Conservation (phyloP, 139 green algal species). For the Edaphochlamys debaryana region DNA sequence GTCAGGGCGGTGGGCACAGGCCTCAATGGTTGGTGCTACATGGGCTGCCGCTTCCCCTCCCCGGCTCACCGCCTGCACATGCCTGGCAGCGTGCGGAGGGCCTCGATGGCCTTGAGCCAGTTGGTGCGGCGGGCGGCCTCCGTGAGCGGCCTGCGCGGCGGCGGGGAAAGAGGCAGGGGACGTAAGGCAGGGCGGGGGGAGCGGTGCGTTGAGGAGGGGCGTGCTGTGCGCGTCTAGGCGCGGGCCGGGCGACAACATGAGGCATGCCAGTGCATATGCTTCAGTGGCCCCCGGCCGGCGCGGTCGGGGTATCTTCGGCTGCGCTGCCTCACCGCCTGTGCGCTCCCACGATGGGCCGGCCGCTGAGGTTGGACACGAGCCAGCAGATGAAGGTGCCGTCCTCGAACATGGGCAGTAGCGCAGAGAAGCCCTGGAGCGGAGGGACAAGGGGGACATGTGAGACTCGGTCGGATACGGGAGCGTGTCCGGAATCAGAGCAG, state of each 20-base stretch:
- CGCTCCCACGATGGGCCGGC: constrained; percentile 14
- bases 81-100: neutral
- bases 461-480: too few species aligned
- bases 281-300: too few species aligned
- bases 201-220: too few species aligned
- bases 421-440: constrained; percentile 27
- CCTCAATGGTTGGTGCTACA: neutral
- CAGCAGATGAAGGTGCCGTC: constrained; percentile 51
- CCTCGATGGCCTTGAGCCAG: constrained; percentile 30
- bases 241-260: neutral
- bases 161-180: too few species aligned
- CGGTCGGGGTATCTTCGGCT: neutral
- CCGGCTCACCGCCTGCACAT: constrained; percentile 26
- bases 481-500: too few species aligned
- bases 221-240: neutral
- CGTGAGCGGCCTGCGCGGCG: constrained; percentile 19
- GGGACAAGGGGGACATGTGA: neutral
- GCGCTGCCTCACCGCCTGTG: constrained; percentile 5
- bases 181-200: neutral
- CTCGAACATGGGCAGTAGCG: constrained; percentile 31
- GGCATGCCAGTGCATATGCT: too few species aligned
- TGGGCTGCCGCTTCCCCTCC: too few species aligned
- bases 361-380: constrained; percentile 37
- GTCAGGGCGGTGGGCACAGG: too few species aligned
- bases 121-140: constrained; percentile 34